Evolutionary conservation across 441 rosid genomes (phyloP), one percentile per base, ranked within the genome.

Genomic region (Syzygium malaccense): DNA sequence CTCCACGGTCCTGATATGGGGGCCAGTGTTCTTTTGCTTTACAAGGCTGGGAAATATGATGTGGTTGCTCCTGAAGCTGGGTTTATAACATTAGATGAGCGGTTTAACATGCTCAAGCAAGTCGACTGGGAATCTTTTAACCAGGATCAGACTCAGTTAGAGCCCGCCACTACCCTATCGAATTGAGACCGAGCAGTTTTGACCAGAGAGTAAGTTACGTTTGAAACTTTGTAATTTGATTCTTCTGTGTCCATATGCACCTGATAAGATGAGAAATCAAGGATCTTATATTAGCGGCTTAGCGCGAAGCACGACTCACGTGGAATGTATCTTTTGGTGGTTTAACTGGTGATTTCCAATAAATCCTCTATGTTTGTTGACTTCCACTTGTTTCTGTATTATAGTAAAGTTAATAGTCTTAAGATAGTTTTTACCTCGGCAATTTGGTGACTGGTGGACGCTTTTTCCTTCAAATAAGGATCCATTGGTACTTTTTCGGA

Each of bases 1-100:
- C 94, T 98, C 33, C 98, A 96, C 55, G 99, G 99, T 87, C 99
- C 98, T 51, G 97, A 96, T 86, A 96, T 98, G 94, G 97, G 93
- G 57, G 87, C 94, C 1, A 94, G 97, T 89, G 91, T 96, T 86
- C 53, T 94, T 49, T 89, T 98, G 85, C 93, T 96, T 54, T 91
- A 95, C 88, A 93, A 93, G 92, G 99, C 98, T 79, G 98, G 96
- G 57, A 93, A 88, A 88, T 56, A 88, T 12, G 97, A 93, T 78
- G 53, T 95, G 20, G 94, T 96, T 66, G 90, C 93, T 49, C 93
- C 97, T 87, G 86, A 94, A 89, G 93, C 94, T 30, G 97, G 92
- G 55, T 96, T 96, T 90, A 88, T 95, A 60, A 86, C 96, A 55
- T 89, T 96, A 92, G 92, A 91, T 51, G 95, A 96, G 87, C 94